These are phyloP conservation scores for Chlorella ohadii DNA, from an alignment of 139 green algal species.

Conservation along the genomic window DNA sequence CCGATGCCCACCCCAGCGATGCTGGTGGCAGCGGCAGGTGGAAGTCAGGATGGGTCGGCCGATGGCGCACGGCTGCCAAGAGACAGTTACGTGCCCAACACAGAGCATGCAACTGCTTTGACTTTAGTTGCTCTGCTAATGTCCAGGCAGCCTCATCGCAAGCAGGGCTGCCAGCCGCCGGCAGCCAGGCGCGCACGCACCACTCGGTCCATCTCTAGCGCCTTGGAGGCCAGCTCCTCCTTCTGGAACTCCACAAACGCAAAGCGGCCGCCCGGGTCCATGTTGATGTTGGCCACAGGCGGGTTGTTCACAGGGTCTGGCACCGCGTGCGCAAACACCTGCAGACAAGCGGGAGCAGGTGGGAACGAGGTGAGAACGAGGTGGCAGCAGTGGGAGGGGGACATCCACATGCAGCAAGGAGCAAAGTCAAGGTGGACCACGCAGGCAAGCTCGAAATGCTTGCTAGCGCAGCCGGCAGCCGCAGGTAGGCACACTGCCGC, in stretches of 20 bases:
- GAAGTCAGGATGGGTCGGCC: no score
- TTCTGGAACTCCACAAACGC: conserved; percentile 90
- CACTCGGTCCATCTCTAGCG: conserved; percentile 87
- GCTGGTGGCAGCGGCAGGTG: no score
- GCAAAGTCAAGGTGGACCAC: no score
- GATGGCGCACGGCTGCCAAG: no score
- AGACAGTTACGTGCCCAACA: no score
- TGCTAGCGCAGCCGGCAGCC: neutral
- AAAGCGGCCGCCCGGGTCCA: conserved; percentile 77
- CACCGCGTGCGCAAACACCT: conserved; percentile 57
- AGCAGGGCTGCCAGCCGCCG: no score
- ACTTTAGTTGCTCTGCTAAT: no score
- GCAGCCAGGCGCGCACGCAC: conserved; percentile 23
- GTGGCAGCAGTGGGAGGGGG: neutral
- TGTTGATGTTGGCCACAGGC: conserved; percentile 69
- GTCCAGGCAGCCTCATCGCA: no score
- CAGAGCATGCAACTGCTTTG: no score
- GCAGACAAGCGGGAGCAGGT: neutral
- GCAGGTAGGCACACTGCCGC: neutral
- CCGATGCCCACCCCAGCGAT: no score
- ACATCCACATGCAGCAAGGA: neutral
- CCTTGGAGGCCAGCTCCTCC: conserved; percentile 77
- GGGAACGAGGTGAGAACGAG: neutral
- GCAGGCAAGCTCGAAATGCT: no score
- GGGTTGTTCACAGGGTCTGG: conserved; percentile 74